These are phyloP conservation scores for Penicillium maclennaniae DNA, from an alignment of 495 filamentous ascomycete species.

Conservation along the genomic window DNA sequence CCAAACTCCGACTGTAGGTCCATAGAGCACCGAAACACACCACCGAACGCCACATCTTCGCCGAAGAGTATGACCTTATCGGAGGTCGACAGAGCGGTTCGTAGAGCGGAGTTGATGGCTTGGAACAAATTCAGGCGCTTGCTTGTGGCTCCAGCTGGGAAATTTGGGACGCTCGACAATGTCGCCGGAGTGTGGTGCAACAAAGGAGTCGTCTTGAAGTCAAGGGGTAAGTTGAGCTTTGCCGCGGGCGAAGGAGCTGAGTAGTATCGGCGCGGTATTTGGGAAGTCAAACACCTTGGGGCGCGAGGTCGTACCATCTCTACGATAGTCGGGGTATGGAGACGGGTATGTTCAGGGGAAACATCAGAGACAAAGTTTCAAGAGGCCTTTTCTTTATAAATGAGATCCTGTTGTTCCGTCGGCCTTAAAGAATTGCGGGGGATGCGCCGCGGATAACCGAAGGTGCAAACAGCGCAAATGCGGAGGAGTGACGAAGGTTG, in stretches of 20 bases:
- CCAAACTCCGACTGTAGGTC: constrained; percentile 85
- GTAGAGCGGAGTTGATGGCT: constrained; percentile 84
- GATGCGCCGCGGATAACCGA: constrained; percentile 25
- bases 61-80: constrained; percentile 88
- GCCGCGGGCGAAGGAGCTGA: constrained; percentile 42
- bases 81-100: constrained; percentile 75
- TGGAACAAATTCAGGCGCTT: constrained; percentile 89
- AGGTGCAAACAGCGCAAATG: constrained; percentile 18
- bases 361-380: not conserved
- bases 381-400: constrained; percentile 11
- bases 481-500: constrained; percentile 7
- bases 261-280: constrained; percentile 19
- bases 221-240: constrained; percentile 78
- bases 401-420: constrained; percentile 4
- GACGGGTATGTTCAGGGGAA: not conserved
- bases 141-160: constrained; percentile 63
- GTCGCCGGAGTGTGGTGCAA: constrained; percentile 74
- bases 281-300: constrained; percentile 12
- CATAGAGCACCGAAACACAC: constrained; percentile 94
- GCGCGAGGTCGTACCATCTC: constrained; percentile 15
- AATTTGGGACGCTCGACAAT: constrained; percentile 57
- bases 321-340: not conserved
- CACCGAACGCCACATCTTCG: constrained; percentile 95
- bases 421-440: constrained; percentile 20
- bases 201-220: constrained; percentile 79